Base-by-base conservation (phyloP, 169 alveolate species). In the Eimeria sp. region DNA sequence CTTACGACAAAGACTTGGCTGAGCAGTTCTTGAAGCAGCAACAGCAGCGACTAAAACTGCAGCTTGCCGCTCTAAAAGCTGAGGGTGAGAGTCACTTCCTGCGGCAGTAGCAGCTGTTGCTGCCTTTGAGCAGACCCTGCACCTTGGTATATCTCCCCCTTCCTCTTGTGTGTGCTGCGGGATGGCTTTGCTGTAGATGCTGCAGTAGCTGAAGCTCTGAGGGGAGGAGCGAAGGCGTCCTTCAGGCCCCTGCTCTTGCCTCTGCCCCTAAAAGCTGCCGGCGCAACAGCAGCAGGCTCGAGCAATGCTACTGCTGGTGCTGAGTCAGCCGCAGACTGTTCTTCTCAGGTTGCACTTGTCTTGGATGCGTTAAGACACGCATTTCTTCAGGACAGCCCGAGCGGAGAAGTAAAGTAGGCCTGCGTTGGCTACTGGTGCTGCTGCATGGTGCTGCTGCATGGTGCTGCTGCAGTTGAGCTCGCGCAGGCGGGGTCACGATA, bases 11-110 rank as follows among this genome's bases (percentile, higher is more conserved):
- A 16, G 72, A 40, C 49, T 54, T 90, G 61, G 88, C 82, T 14
- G 83, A 67, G 49, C 95, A 89, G 87, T 89, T 89, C 45, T 87
- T 89, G n/a, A 27, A 25, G 84, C 95, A 89, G 73, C 87, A 89
- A n/a, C 82, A 70, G 70, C 49, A n/a, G 58, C 86, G 95, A 27
- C 63, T 89, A 27, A 72, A 40, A 45, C 83, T 82, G 57, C 95
- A 89, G 70, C 95, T 89, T 34, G 76, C 54, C 20, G 95, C 82
- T 5, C 84, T 89, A 3, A 72, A 89, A 75, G 83, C 75, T n/a
- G 95, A 89, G 75, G 94, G 94, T 88, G 30, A 86, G 80, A 75
- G 6, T 20, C 75, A 27, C 30, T 57, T 65, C 76, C 43, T 30
- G 75, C 92, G 54, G 25, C 67, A 18, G 94, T 83, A 22, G 83